A percentile compares a stretch with the other conserved stretches of the same genome.
phyloP scores from a whole-genome alignment of 352 stramenopile species.

The Globisporangium nunn region DNA sequence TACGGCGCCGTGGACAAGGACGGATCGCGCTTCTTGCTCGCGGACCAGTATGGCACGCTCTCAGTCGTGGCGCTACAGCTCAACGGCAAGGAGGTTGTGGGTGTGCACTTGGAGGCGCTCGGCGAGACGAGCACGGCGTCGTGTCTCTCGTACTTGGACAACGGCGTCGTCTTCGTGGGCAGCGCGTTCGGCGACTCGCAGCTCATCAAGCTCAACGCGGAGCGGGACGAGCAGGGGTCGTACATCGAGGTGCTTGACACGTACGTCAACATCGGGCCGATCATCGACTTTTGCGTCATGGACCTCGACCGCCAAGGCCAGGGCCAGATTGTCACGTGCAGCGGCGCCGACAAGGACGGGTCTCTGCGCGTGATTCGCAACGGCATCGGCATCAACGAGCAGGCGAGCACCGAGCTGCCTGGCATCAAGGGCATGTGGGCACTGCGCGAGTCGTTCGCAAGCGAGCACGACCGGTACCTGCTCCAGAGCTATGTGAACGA shows the following conservation, averaged over 20 bases:
- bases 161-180: constrained; percentile 94
- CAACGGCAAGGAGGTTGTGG: constrained; percentile 60
- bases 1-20: constrained; percentile 86
- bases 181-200: constrained; percentile 94
- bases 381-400: constrained; percentile 97
- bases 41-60: constrained; percentile 86
- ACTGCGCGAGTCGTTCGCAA: constrained; percentile 79
- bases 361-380: constrained; percentile 97
- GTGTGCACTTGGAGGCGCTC: constrained; percentile 90
- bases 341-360: constrained; percentile 92
- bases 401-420: constrained; percentile 91
- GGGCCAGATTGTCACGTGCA: constrained; percentile 95
- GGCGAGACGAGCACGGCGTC: constrained; percentile 91
- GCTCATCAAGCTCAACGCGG: constrained; percentile 89
- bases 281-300: constrained; percentile 98
- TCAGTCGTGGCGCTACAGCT: constrained; percentile 86
- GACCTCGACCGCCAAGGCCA: constrained; percentile 92
- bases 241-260: constrained; percentile 94
- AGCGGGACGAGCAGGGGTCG: constrained; percentile 66
- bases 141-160: constrained; percentile 91
- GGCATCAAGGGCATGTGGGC: constrained; percentile 98
- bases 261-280: constrained; percentile 96
- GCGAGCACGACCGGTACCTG: constrained; percentile 92
- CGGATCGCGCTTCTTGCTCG: constrained; percentile 83
- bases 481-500: constrained; percentile 95